These are phyloP conservation scores for Bidens hawaiensis DNA, from an alignment of 140 eudicot species.

Conservation along the genomic window DNA sequence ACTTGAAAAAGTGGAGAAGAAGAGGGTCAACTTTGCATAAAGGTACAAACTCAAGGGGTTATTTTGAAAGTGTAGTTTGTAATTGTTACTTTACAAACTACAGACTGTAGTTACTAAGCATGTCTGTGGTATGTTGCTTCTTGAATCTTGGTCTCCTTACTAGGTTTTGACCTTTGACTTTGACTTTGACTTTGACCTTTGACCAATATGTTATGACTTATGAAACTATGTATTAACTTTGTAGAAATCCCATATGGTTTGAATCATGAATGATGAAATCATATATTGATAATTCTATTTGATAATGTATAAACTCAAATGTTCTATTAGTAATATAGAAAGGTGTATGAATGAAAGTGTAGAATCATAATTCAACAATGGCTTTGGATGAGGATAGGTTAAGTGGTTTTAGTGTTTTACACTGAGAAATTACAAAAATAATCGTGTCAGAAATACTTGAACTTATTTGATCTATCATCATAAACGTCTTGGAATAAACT, in stretches of 20 bases:
- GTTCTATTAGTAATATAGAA: neutral
- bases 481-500: too few species aligned
- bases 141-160: constrained; percentile 14
- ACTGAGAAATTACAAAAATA: neutral
- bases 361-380: neutral
- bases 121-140: constrained; percentile 24
- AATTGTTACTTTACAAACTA: constrained; percentile 20
- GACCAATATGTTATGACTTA: constrained; percentile 15
- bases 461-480: neutral
- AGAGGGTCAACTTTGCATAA: constrained; percentile 17
- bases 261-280: constrained; percentile 7
- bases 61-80: constrained; percentile 14
- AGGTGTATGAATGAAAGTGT: neutral
- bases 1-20: constrained; percentile 46
- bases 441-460: neutral
- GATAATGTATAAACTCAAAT: too few species aligned
- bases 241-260: constrained; percentile 6
- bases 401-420: neutral
- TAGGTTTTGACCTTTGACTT: constrained; percentile 6
- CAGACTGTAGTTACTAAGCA: constrained; percentile 13
- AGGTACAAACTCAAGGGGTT: constrained; percentile 20
- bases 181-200: neutral
- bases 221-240: constrained; percentile 3
- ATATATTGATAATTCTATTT: neutral
- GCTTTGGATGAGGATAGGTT: neutral